Percentiles rank a stretch among this genome's conserved stretches.
Evolutionary conservation across 2,329 filamentous ascomycete genomes (phyloP).

Genomic region (Fusarium falciforme): DNA sequence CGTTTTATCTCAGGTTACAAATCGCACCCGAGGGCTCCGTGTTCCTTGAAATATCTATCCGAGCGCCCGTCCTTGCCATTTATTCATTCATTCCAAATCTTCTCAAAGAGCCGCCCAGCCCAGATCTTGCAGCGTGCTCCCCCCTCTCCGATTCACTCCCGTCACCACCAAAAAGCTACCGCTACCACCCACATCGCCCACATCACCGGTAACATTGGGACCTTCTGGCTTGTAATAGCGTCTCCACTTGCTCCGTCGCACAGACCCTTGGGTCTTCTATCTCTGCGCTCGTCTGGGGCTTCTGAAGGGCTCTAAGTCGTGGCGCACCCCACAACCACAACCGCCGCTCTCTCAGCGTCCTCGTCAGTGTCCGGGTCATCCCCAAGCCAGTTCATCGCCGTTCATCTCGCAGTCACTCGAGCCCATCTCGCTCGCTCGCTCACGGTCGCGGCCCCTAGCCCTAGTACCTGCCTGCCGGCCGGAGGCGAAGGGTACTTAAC

Average conservation of each 20-base stretch:
- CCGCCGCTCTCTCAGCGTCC: constrained; percentile 15
- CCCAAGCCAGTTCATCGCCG: not conserved
- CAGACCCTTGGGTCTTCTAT: constrained; percentile 31
- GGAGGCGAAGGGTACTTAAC: not conserved
- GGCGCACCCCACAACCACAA: constrained; percentile 36
- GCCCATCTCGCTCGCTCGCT: not conserved
- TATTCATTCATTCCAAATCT: not conserved
- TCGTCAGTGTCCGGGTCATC: constrained; percentile 22
- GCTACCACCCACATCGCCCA: constrained; percentile 16
- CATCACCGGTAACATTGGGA: constrained; percentile 32
- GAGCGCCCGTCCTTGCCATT: not conserved
- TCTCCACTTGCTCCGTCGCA: constrained; percentile 41
- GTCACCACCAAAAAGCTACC: constrained; percentile 1
- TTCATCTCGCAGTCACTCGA: not conserved
- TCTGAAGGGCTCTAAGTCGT: constrained; percentile 33
- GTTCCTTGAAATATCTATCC: not conserved
- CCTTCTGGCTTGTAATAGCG: constrained; percentile 23
- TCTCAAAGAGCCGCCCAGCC: not conserved
- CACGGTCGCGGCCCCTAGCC: not conserved
- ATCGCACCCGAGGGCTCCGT: not conserved
- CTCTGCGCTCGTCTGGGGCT: constrained; percentile 23
- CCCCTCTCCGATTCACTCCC: not conserved
- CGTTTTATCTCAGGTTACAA: not conserved
- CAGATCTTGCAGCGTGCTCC: not conserved
- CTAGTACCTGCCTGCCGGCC: not conserved